Base-by-base conservation (phyloP, 1,284 basidiomycete species). In the Moesziomyces parantarcticus region DNA sequence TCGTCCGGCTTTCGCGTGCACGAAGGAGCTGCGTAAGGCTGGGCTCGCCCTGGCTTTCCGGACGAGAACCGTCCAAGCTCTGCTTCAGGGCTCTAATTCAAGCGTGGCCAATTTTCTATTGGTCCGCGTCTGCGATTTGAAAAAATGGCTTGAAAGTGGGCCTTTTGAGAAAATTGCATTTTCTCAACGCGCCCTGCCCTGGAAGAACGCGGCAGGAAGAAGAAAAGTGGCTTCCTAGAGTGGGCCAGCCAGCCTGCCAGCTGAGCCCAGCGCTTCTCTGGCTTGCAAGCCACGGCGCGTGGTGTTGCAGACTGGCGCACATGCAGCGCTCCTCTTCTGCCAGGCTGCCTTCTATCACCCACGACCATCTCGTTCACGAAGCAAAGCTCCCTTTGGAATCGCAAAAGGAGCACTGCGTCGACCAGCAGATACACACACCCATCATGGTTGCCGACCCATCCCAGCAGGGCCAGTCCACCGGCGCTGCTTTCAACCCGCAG, bases 361-460 rank as follows among this genome's bases (percentile, higher is more conserved):
- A 51, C 51, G 46, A 42, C 26, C 56, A 41, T 50, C 20, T 25
- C 39, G 39, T 18, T 43, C 52, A 36, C 43, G 45, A 29, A 52
- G 56, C 60, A 69, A 5, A 63, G 66, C 66, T 61, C 61, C 58
- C 54, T 68, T 59, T 52, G 57, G 52, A 54, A 60, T 14, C 40
- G 50, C 53, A 48, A 52, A 58, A 59, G 59, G 49, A 63, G 66
- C 59, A 49, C 52, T 62, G 65, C 66, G 41, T 34, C 22, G 41
- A 47, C 47, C 36, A 3, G 14, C 42, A 44, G 22, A 29, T 2
- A 16, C 21, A 21, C 22, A 21, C 40, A 40, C 10, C 22, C 52
- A 72, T 2, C 56, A 72, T 72, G 69, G 58, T 51, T 34, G 56
- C 63, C 53, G 60, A 66, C 46, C 56, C 56, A 40, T 44, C 69